These are phyloP conservation scores for Exophiala sp. DNA, from an alignment of 2,329 filamentous ascomycete genomes.

Conservation along the genomic window DNA sequence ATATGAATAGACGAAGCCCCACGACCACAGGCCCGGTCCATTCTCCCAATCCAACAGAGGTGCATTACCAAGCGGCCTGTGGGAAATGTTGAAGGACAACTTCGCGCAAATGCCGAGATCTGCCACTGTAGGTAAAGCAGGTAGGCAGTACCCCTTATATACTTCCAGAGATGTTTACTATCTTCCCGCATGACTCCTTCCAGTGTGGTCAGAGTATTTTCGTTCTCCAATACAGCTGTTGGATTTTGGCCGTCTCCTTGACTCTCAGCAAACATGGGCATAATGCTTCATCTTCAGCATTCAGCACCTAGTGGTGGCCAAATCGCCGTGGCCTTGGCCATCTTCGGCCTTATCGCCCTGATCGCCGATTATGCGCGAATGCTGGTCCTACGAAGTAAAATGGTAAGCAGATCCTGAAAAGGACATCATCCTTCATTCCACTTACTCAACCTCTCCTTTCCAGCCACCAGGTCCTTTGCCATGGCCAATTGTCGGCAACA, in stretches of 20 bases:
- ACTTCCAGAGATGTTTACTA: constrained; percentile 1
- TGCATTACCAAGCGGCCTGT: constrained; percentile 2
- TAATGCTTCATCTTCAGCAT: constrained; percentile 20
- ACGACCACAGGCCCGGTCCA: constrained; percentile 10
- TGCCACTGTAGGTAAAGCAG: neutral
- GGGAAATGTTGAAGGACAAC: neutral
- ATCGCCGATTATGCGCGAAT: constrained; percentile 29
- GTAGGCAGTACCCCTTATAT: neutral
- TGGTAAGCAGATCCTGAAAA: constrained; percentile 22
- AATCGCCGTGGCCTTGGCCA: constrained; percentile 14
- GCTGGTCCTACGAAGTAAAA: constrained; percentile 29
- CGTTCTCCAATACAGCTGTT: no score
- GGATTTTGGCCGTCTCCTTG: neutral
- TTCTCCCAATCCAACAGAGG: constrained; percentile 17
- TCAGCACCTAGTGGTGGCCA: constrained; percentile 19
- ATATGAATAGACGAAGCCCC: constrained; percentile 6
- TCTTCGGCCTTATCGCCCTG: constrained; percentile 18
- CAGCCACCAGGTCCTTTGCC: constrained; percentile 53
- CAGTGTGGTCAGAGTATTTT: constrained; percentile 1
- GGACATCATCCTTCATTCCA: no score
- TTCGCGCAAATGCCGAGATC: constrained; percentile 13
- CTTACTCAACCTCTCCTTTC: no score
- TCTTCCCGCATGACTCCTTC: neutral
- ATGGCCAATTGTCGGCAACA: constrained; percentile 52
- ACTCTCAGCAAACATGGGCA: constrained; percentile 14